phyloP scores from a whole-genome alignment of 306 rosid species.

The Cotoneaster glaucophyllus region DNA sequence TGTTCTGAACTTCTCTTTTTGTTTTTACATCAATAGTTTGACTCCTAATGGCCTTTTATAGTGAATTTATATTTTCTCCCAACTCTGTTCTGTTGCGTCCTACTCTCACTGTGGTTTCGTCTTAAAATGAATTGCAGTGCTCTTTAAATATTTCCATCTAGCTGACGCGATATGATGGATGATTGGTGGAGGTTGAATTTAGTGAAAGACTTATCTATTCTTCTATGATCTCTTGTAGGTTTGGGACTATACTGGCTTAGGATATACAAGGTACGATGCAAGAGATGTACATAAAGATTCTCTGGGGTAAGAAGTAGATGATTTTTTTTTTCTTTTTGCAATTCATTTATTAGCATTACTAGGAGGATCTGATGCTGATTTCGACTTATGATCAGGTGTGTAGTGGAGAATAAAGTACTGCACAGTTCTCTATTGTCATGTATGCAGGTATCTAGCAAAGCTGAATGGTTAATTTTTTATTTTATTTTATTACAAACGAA shows the following conservation, averaged over 20 bases:
- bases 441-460: slow-evolving; percentile 51
- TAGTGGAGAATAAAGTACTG: slow-evolving; percentile 88
- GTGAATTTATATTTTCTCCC: not conserved
- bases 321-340: slow-evolving; percentile 1
- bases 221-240: slow-evolving; percentile 45
- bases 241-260: slow-evolving; percentile 91
- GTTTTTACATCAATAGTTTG: not conserved
- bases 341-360: slow-evolving; percentile 9
- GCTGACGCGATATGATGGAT: not conserved
- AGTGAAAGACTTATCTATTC: slow-evolving; percentile 1
- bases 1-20: not conserved
- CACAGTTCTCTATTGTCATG: slow-evolving; percentile 68
- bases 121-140: not conserved
- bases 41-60: not conserved
- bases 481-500: not conserved
- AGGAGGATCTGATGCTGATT: slow-evolving; percentile 20
- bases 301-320: slow-evolving; percentile 58
- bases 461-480: not conserved
- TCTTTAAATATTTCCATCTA: not conserved
- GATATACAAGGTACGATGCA: slow-evolving; percentile 78
- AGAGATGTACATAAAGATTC: slow-evolving; percentile 70
- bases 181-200: not conserved
- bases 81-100: not conserved
- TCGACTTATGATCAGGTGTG: slow-evolving; percentile 51
- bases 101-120: not conserved